A percentile compares a stretch with the other conserved stretches of the same genome.
These are phyloP conservation scores for Claviceps humidiphila DNA, from an alignment of 2,329 filamentous ascomycete genomes.

Conservation along the genomic window DNA sequence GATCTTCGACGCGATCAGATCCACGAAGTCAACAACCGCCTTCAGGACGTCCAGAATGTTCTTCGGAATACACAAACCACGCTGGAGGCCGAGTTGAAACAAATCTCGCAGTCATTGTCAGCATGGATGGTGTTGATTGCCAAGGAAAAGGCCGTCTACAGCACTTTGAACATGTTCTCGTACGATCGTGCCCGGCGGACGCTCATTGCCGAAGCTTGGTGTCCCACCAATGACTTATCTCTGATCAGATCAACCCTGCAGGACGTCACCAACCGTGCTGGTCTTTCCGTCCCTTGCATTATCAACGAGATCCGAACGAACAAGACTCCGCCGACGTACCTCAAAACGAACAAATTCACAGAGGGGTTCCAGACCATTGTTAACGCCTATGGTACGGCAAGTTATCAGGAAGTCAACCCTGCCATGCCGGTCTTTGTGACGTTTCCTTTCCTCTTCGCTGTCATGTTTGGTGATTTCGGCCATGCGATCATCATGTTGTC, in stretches of 20 bases:
- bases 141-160: conserved; percentile 97
- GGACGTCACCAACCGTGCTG: conserved; percentile 91
- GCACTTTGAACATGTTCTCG: conserved; percentile 89
- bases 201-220: conserved; percentile 95
- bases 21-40: conserved; percentile 87
- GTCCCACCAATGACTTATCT: conserved; percentile 78
- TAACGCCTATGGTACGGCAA: conserved; percentile 93
- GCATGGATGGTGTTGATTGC: conserved; percentile 97
- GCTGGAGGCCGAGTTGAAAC: conserved; percentile 80
- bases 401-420: conserved; percentile 94
- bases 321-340: conserved; percentile 92
- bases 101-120: conserved; percentile 82
- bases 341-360: conserved; percentile 98
- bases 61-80: conserved; percentile 91
- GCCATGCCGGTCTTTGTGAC: conserved; percentile 91
- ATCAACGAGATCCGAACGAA: conserved; percentile 96
- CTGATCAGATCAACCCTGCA: conserved; percentile 87
- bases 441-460: conserved; percentile 97
- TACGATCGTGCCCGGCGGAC: conserved; percentile 94
- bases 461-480: conserved; percentile 99
- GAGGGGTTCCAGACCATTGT: conserved; percentile 98
- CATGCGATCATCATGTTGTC: conserved; percentile 82
- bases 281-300: conserved; percentile 92
- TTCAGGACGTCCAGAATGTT: conserved; percentile 84
- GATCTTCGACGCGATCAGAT: conserved; percentile 92